A percentile compares a stretch with the other conserved stretches of the same genome.
Conservation (phyloP, 257 asterid species). For the Przewalskia tangutica region DNA sequence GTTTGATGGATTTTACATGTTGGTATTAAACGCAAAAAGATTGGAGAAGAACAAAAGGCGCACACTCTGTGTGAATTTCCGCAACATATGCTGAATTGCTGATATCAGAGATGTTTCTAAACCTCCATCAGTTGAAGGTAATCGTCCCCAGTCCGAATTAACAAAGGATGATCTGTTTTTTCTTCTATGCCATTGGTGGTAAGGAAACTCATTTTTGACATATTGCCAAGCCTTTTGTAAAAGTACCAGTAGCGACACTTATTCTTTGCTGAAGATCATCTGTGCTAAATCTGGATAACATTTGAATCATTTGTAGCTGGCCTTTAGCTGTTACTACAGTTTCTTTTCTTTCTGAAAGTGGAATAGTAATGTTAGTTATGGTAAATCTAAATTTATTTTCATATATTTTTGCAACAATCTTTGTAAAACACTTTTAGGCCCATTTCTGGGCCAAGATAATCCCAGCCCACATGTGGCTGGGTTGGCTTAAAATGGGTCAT, state of each 20-base stretch:
- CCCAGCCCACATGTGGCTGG: too few species aligned
- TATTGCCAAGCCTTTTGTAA: neutral
- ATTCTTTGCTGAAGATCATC: neutral
- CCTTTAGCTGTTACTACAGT: neutral
- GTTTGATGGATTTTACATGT: neutral
- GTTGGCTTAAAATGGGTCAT: too few species aligned
- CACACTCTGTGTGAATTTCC: neutral
- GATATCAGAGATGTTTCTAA: neutral
- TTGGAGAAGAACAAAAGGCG: neutral
- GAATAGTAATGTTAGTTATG: too few species aligned
- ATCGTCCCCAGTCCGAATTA: neutral
- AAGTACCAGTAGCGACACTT: neutral
- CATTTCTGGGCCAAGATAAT: too few species aligned
- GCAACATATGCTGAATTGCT: neutral
- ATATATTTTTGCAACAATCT: too few species aligned
- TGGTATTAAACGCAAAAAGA: neutral
- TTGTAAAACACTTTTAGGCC: too few species aligned
- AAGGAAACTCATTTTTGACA: neutral
- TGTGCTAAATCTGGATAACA: neutral
- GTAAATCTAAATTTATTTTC: too few species aligned
- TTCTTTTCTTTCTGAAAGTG: too few species aligned
- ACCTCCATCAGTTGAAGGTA: neutral
- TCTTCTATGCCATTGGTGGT: too few species aligned
- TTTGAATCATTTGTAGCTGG: neutral
- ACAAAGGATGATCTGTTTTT: neutral